These are phyloP conservation scores for Yarrowia sp. DNA, from an alignment of 805 yeast species.

Conservation along the genomic window DNA sequence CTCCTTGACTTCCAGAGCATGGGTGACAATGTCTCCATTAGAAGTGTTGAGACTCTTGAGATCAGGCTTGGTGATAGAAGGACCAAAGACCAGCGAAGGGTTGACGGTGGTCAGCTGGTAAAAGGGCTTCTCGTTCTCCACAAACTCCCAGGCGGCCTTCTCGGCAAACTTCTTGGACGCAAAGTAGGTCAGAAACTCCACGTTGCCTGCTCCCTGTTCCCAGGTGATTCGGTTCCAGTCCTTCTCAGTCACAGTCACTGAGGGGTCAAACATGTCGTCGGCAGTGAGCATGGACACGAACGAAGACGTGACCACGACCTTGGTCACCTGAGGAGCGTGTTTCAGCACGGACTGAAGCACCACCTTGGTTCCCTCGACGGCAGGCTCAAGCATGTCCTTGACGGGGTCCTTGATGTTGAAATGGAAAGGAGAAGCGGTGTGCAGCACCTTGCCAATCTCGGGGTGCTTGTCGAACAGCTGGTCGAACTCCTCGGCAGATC, in stretches of 20 bases:
- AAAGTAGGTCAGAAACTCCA: constrained; percentile 43
- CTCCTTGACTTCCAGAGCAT: constrained; percentile 6
- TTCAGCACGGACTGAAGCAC: constrained; percentile 53
- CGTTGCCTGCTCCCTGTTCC: constrained; percentile 44
- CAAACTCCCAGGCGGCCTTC: constrained; percentile 62
- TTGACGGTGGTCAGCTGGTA: constrained; percentile 46
- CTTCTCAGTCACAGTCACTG: constrained; percentile 47
- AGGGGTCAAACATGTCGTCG: constrained; percentile 43
- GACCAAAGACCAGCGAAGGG: constrained; percentile 51
- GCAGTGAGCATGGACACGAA: constrained; percentile 56
- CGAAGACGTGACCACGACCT: constrained; percentile 60
- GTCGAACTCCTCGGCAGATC: constrained; percentile 54
- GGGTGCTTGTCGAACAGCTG: constrained; percentile 56
- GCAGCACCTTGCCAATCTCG: constrained; percentile 50
- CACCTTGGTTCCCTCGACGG: constrained; percentile 57
- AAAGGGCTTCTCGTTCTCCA: constrained; percentile 45
- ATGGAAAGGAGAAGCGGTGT: constrained; percentile 54
- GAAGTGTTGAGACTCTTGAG: constrained; percentile 50
- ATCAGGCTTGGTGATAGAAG: constrained; percentile 47
- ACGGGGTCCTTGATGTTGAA: constrained; percentile 50
- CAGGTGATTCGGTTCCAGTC: constrained; percentile 52
- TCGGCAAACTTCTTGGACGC: constrained; percentile 64
- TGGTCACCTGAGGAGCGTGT: constrained; percentile 49
- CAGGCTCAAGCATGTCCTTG: constrained; percentile 56
- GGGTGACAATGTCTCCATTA: constrained; percentile 38